Percentiles rank a stretch among this genome's conserved stretches.
Conservation (phyloP, 208 protist genomes). For the Novymonas esmeraldas region DNA sequence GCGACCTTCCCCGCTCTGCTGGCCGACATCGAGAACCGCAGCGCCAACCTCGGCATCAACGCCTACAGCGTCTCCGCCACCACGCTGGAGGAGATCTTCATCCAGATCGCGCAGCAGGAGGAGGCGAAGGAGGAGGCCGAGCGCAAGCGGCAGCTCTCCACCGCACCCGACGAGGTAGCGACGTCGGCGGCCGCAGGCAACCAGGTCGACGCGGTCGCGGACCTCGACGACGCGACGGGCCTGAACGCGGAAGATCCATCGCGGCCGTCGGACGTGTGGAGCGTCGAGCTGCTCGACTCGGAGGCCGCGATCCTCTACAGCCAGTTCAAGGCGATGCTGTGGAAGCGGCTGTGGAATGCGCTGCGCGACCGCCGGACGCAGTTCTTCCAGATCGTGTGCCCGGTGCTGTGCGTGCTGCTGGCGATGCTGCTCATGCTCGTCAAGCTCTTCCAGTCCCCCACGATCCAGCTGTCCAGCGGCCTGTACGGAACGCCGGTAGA, state of each 20-base stretch:
- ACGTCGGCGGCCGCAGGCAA: background rate
- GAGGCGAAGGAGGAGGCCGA: conserved; percentile 27
- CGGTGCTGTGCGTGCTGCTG: conserved; percentile 63
- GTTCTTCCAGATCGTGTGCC: conserved; percentile 77
- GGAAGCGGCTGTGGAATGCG: conserved; percentile 58
- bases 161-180: background rate
- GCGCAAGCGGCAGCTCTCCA: background rate
- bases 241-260: background rate
- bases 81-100: conserved; percentile 82
- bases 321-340: conserved; percentile 66
- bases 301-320: conserved; percentile 20
- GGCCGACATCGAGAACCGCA: conserved; percentile 38
- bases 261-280: conserved; percentile 42
- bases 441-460: conserved; percentile 33
- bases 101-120: conserved; percentile 51
- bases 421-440: conserved; percentile 73
- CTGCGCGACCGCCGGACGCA: conserved; percentile 71
- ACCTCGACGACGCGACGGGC: background rate
- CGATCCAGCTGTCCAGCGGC: conserved; percentile 39
- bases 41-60: conserved; percentile 37
- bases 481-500: conserved; percentile 46
- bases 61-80: conserved; percentile 63
- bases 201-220: conserved; percentile 1
- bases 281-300: conserved; percentile 29
- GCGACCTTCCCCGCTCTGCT: conserved; percentile 47